A percentile compares a stretch with the other conserved stretches of the same genome.
Conservation (phyloP, 495 filamentous ascomycete species). For the Pyronema omphalodes region DNA sequence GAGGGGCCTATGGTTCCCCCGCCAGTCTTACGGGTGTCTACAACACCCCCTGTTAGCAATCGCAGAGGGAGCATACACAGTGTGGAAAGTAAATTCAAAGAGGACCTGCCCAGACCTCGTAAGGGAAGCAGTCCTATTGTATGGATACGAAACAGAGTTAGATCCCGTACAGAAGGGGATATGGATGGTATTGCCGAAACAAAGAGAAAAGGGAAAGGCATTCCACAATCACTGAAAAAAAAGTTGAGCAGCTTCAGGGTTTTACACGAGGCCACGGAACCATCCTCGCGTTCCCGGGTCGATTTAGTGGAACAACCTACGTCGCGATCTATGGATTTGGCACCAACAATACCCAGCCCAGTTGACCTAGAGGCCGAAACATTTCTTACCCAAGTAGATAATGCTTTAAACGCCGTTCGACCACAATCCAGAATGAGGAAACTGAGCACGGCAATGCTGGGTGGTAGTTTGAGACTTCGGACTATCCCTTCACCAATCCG, state of each 20-base stretch:
- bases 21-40: background rate
- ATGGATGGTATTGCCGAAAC: background rate
- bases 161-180: background rate
- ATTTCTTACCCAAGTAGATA: background rate
- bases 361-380: background rate
- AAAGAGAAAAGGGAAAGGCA: background rate
- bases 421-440: background rate
- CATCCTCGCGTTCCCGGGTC: background rate
- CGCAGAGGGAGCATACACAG: background rate
- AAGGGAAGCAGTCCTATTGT: background rate
- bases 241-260: background rate
- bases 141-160: background rate
- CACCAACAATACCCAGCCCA: background rate
- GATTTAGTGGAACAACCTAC: background rate
- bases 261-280: background rate
- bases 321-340: background rate
- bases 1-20: background rate
- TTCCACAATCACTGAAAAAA: background rate
- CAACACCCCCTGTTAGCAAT: background rate
- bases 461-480: background rate
- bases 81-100: background rate
- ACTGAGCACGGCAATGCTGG: background rate
- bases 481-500: background rate
- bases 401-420: background rate
- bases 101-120: background rate